These are phyloP conservation scores for Solanum habrochaites DNA, from an alignment of 257 asterid genomes.

Conservation along the genomic window DNA sequence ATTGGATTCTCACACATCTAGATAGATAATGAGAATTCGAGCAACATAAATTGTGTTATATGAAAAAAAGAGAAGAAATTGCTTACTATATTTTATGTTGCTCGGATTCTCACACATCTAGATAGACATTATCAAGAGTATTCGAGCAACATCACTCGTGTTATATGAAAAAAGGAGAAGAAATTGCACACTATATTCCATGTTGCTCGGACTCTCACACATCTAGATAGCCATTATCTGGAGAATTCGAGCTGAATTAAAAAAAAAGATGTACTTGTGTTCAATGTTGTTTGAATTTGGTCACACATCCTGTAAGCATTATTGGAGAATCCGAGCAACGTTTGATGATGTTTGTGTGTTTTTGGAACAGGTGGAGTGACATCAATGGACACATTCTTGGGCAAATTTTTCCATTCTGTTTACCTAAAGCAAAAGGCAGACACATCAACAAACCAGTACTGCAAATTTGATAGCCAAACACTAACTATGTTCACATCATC, in stretches of 20 bases:
- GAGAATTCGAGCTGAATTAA: background rate
- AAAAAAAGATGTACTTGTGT: background rate
- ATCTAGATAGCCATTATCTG: background rate
- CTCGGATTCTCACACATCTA: background rate
- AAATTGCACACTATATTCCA: background rate
- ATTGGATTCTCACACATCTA: too few species aligned
- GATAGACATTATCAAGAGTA: background rate
- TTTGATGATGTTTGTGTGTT: background rate
- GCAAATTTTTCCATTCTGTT: conserved; percentile 46
- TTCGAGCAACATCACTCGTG: background rate
- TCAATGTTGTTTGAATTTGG: background rate
- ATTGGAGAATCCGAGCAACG: background rate
- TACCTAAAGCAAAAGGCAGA: conserved; percentile 30
- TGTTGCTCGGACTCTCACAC: background rate
- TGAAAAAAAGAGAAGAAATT: background rate
- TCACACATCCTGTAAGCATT: background rate
- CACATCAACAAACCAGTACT: conserved; percentile 54
- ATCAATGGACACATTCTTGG: conserved; percentile 63
- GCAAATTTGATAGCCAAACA: conserved; percentile 64
- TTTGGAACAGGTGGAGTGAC: conserved; percentile 65
- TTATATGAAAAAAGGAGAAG: background rate
- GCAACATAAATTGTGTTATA: too few species aligned
- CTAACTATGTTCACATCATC: conserved; percentile 82
- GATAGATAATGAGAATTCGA: too few species aligned
- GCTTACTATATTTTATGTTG: background rate